Evolutionary conservation across 2,329 filamentous ascomycete genomes (phyloP), one percentile per base, ranked within the genome.

Genomic region (Alternaria ventricosa): DNA sequence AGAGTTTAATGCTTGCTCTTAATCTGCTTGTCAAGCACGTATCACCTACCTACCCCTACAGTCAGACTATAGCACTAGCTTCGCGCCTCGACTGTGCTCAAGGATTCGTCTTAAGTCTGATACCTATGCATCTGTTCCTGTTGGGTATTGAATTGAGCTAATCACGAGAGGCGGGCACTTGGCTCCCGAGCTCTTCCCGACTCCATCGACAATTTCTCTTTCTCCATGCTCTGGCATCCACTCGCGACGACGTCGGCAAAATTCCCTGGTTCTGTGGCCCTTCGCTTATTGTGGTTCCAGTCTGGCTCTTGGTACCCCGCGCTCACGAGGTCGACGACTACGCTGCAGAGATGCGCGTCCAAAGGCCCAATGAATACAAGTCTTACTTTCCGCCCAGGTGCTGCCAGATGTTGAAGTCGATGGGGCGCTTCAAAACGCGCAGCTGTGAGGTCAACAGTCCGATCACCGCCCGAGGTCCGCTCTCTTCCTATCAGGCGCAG

Each of bases 251-350:
- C 49, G 13, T 28, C 58, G 27, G 41, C 15, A 22, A 25, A 30
- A 46, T 56, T 50, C 27, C 20, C 15, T 30, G 22, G 49, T 47
- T 49, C 23, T 43, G 33, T 44, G 49, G 50, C 45, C 54, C 44
- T 51, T 63, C 56, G 60, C 60, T 63, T 60, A 60, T 49, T 50
- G 50, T 27, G 27, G 55, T 25, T 49, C 22, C 43, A 46, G 25
- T 49, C 23, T 23, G 47, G 23, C 18, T 60, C 23, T 49, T 36
- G 46, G 56, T 54, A 30, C 56, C 60, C 50, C 60, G 45, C 60
- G 50, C 44, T 55, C 30, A 27, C 33, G 33, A 25, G 47, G 50
- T 33, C 60, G 27, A 45, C 46, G 12, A 27, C n/a, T 23, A 47
- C 55, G 18, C 45, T 55, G 33, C 30, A 33, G 44, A 18, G 22